These are phyloP conservation scores for Fusarium albosuccineum DNA, from an alignment of 2,329 filamentous ascomycete species.

Conservation along the genomic window DNA sequence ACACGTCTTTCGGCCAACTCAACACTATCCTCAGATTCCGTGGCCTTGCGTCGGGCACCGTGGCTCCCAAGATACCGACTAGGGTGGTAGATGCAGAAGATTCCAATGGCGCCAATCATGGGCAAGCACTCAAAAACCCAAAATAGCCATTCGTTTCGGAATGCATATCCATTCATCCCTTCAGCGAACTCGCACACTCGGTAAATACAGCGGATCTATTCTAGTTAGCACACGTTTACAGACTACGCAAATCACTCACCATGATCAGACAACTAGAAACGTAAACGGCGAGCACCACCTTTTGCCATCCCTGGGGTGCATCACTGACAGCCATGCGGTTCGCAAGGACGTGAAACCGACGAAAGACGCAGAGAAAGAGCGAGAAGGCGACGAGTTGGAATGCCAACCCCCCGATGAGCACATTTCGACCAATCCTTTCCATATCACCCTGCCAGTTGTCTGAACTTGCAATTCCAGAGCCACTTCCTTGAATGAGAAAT, in stretches of 20 bases:
- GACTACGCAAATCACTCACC: constrained; percentile 49
- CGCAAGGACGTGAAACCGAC: constrained; percentile 53
- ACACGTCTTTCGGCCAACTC: constrained; percentile 13
- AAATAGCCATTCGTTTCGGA: constrained; percentile 65
- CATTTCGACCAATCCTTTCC: constrained; percentile 54
- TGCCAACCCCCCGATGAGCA: constrained; percentile 58
- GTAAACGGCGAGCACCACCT: constrained; percentile 57
- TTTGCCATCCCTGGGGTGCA: constrained; percentile 53
- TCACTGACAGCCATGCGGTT: constrained; percentile 34
- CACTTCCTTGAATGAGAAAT: constrained; percentile 60
- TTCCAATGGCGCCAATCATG: constrained; percentile 60
- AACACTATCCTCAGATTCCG: constrained; percentile 16
- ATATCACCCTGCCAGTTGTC: constrained; percentile 57
- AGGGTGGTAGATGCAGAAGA: constrained; percentile 65
- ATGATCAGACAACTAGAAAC: constrained; percentile 60
- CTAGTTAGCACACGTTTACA: neutral
- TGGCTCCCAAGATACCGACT: constrained; percentile 52
- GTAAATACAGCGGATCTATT: constrained; percentile 64
- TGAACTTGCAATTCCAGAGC: constrained; percentile 58
- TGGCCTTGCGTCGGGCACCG: constrained; percentile 10
- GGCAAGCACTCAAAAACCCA: constrained; percentile 65
- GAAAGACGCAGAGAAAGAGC: constrained; percentile 56
- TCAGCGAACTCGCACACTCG: constrained; percentile 66
- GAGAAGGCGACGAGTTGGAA: constrained; percentile 57
- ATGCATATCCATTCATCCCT: constrained; percentile 63